Conservation (phyloP, 2,329 filamentous ascomycete species). For the Eurotiales sp. region DNA sequence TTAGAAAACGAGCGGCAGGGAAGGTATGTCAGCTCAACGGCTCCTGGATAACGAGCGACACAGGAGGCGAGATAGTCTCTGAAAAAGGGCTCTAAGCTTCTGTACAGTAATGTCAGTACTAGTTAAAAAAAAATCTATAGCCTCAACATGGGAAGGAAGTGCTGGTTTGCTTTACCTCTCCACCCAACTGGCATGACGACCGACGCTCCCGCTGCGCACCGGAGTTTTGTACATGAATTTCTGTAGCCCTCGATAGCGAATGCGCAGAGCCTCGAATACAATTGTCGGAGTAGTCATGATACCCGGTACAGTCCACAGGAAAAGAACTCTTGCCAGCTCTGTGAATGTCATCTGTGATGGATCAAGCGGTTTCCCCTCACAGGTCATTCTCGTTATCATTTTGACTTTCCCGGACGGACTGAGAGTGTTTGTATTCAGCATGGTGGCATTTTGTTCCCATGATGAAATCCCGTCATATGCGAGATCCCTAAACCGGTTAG, state of each 20-base stretch:
- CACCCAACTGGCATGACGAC: too few relatives aligned
- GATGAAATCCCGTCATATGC: background rate
- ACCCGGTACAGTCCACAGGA: slow-evolving; percentile 1
- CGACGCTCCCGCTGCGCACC: slow-evolving; percentile 7
- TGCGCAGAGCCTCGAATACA: background rate
- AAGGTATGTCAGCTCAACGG: slow-evolving; percentile 5
- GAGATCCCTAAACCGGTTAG: slow-evolving; percentile 3
- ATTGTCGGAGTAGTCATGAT: background rate
- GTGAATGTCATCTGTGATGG: background rate
- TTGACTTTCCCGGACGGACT: background rate
- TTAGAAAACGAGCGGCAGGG: slow-evolving; percentile 6
- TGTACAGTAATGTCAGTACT: background rate
- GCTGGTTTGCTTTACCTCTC: too few relatives aligned
- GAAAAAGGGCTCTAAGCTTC: slow-evolving; percentile 1
- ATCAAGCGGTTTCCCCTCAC: slow-evolving; percentile 3
- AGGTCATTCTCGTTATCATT: slow-evolving; percentile 6
- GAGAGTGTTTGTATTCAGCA: slow-evolving; percentile 4
- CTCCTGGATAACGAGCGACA: background rate
- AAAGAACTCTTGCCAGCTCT: background rate
- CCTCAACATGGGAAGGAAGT: too few relatives aligned
- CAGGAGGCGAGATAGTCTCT: slow-evolving; percentile 1
- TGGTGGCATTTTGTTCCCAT: background rate
- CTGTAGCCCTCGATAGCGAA: background rate
- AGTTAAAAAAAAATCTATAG: too few relatives aligned
- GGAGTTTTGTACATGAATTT: slow-evolving; percentile 4